A percentile compares a stretch with the other conserved stretches of the same genome.
Evolutionary conservation across 1,284 basidiomycete genomes (phyloP).

Genomic region (Heterobasidion irregulare): DNA sequence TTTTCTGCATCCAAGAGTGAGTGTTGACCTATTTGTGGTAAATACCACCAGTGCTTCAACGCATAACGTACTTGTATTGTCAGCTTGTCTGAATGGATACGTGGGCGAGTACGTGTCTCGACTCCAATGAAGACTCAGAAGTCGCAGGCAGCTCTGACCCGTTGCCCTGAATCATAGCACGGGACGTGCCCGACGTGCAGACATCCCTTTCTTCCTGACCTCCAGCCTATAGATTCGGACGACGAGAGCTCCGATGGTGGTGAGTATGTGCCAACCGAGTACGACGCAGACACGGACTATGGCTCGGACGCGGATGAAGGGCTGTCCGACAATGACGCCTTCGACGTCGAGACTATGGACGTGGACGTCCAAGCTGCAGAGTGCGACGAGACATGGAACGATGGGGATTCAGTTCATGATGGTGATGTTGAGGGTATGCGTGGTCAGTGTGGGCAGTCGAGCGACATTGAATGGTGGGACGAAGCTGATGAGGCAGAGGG

Average conservation of each 20-base stretch:
- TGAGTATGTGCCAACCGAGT: conserved; percentile 52
- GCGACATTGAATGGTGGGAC: conserved; percentile 6
- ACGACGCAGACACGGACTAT: conserved; percentile 23
- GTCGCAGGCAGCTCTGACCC: background rate
- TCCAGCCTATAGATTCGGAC: conserved; percentile 44
- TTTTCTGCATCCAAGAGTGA: conserved; percentile 61
- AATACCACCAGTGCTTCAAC: background rate
- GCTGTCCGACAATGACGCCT: conserved; percentile 30
- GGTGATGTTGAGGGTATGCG: background rate
- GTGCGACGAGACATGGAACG: conserved; percentile 15
- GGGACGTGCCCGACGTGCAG: conserved; percentile 67
- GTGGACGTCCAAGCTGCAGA: conserved; percentile 15
- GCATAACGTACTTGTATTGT: background rate
- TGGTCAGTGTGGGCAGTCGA: background rate
- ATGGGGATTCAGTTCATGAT: conserved; percentile 12
- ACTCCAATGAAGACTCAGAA: background rate
- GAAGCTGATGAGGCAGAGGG: conserved; percentile 5
- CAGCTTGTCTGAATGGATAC: conserved; percentile 60
- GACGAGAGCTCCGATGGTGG: conserved; percentile 59
- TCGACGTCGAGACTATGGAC: conserved; percentile 27
- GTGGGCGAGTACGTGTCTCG: conserved; percentile 32
- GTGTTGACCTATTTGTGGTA: conserved; percentile 16
- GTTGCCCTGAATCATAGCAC: conserved; percentile 32
- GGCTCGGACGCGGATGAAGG: conserved; percentile 36
- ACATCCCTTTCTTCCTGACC: conserved; percentile 41